Evolutionary conservation across 306 rosid genomes (phyloP), one percentile per base, ranked within the genome.

Genomic region (Luffa acutangula): DNA sequence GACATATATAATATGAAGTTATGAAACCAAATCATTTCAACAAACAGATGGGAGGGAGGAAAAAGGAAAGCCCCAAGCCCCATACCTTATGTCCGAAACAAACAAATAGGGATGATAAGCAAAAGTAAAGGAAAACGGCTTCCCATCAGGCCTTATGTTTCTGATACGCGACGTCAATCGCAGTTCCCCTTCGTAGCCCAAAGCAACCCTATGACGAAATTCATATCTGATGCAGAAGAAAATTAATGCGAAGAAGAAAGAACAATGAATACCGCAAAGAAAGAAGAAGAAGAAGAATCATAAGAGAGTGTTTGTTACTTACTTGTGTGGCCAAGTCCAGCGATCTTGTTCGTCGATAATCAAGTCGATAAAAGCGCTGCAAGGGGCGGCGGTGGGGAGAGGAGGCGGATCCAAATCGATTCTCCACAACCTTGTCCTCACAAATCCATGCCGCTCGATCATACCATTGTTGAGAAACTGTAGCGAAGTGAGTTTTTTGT

Each of bases 401-500:
- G 93, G 89, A 2, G 92, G 96, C 33, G 97, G 94, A 48, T 91
- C 87, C 36, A 82, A 90, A 86, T 93, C 97, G 76, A 88, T 57
- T n/a, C 78, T 79, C 97, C 96, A 93, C 66, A 89, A 64, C 79
- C 76, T 89, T 79, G 86, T 91, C 86, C 96, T 89, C 77, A 89
- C 96, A 85, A 91, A 93, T 82, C 97, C 97, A 87, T 89, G 92
- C 6, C 70, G 85, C 78, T 93, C 94, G 80, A 85, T 88, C 81
- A 88, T n/a, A 56, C 91, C 93, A 75, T 76, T 78, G 86, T 75
- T 81, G 63, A 85, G 86, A 83, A 92, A 90, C 96, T 90, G 88
- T 88, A 85, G 8, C 62, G 79, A 60, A 75, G 33, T n/a, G 5
- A 70, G 62, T 73, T 64, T 56, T 56, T 25, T 25, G 31, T 25